Conservation (phyloP, 106 monocot species). For the Amphibolis antarctica region DNA sequence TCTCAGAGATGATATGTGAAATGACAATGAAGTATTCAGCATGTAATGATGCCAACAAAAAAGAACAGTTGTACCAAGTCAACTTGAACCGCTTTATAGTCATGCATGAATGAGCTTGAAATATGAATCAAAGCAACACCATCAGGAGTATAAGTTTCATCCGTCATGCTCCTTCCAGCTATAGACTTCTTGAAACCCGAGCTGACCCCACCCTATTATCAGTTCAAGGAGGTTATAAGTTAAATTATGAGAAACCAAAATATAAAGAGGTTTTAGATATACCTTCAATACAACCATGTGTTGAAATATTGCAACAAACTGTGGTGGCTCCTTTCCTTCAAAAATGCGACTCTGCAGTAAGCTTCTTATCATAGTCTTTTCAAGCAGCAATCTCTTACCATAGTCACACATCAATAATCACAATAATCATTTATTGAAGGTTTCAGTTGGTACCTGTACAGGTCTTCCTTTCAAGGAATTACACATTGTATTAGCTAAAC, state of each 20-base stretch:
- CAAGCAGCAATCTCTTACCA: too few species aligned
- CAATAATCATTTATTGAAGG: background rate
- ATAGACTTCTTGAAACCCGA: constrained; percentile 18
- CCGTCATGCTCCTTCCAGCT: constrained; percentile 1
- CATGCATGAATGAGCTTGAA: constrained; percentile 53
- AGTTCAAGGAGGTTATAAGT: background rate
- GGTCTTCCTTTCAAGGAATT: constrained; percentile 19
- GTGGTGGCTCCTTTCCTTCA: constrained; percentile 16
- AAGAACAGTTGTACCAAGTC: constrained; percentile 41
- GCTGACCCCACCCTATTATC: constrained; percentile 14
- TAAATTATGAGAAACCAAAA: background rate
- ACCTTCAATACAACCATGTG: constrained; percentile 21
- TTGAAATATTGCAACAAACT: constrained; percentile 18
- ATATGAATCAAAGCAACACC: constrained; percentile 56
- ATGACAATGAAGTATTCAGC: background rate
- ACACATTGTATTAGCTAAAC: constrained; percentile 16
- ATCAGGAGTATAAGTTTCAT: constrained; percentile 24
- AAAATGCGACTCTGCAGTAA: constrained; percentile 16
- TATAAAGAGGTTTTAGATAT: background rate
- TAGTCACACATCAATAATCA: background rate
- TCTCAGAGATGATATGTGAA: background rate
- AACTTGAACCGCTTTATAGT: constrained; percentile 87
- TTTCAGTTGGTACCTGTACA: constrained; percentile 6
- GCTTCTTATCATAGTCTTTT: background rate
- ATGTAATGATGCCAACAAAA: background rate